Evolutionary conservation across 768 basidiomycete species (phyloP).

Genomic region (Termitomyces titanicus): DNA sequence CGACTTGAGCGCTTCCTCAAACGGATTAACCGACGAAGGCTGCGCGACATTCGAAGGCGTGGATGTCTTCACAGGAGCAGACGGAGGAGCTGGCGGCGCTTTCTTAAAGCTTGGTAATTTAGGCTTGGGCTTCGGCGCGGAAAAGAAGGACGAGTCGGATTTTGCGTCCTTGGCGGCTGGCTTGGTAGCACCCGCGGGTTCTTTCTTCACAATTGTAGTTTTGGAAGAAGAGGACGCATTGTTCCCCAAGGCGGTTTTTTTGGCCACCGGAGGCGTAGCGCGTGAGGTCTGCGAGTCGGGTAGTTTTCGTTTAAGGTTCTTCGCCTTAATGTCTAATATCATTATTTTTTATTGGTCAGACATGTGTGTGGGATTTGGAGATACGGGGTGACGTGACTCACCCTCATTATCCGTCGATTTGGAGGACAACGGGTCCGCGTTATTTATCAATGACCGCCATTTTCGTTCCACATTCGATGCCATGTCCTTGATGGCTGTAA

Average conservation of each 20-base stretch:
- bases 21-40: conserved; percentile 75
- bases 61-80: conserved; percentile 12
- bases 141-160: conserved; percentile 86
- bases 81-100: conserved; percentile 38
- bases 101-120: conserved; percentile 88
- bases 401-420: conserved; percentile 58
- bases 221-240: conserved; percentile 37
- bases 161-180: conserved; percentile 68
- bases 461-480: conserved; percentile 82
- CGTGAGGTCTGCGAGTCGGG: conserved; percentile 34
- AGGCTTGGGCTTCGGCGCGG: conserved; percentile 79
- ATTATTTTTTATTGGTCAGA: conserved; percentile 8
- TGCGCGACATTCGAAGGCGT: conserved; percentile 53
- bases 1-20: conserved; percentile 77
- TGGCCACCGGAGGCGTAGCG: conserved; percentile 50
- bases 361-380: conserved; percentile 19
- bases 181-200: conserved; percentile 29
- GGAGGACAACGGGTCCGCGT: conserved; percentile 28
- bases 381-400: conserved; percentile 59
- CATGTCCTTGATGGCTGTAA: conserved; percentile 92
- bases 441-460: conserved; percentile 65
- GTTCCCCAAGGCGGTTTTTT: conserved; percentile 60
- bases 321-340: conserved; percentile 58
- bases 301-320: conserved; percentile 63
- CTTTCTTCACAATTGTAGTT: conserved; percentile 54